Conservation (phyloP, 2,329 filamentous ascomycete genomes). For the Sclerotinia sclerotiorum region DNA sequence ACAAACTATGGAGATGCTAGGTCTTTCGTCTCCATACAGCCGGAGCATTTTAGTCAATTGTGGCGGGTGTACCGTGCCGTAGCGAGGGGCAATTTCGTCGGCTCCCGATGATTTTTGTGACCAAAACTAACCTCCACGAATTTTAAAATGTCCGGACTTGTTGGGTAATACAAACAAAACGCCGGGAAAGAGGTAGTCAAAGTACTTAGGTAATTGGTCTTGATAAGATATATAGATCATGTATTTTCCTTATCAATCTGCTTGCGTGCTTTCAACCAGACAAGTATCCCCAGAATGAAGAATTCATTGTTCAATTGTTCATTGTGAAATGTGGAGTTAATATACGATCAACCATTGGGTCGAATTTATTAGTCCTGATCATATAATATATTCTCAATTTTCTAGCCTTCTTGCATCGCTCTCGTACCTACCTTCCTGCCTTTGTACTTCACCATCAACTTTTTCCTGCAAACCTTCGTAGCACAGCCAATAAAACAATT, state of each 20-base stretch:
- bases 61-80: not conserved
- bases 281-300: not conserved
- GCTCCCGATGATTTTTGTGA: slow-evolving; percentile 4
- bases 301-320: slow-evolving; percentile 2
- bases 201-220: not conserved
- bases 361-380: not conserved
- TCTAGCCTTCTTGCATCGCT: slow-evolving; percentile 6
- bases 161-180: not conserved
- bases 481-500: slow-evolving; percentile 12
- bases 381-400: not conserved
- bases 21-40: slow-evolving; percentile 1
- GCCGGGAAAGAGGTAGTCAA: not conserved
- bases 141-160: not conserved
- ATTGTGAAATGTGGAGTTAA: slow-evolving; percentile 11
- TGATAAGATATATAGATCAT: not conserved
- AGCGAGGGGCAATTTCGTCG: slow-evolving; percentile 12
- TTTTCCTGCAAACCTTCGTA: not conserved
- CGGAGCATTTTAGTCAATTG: not conserved
- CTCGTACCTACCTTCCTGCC: not conserved
- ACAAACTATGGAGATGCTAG: not conserved
- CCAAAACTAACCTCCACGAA: not conserved
- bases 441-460: not conserved
- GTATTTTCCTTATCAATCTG: slow-evolving; percentile 3
- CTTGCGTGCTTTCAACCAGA: not conserved
- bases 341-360: not conserved